These are phyloP conservation scores for Curvularia hawaiiensis DNA, from an alignment of 2,329 filamentous ascomycete species.

Conservation along the genomic window DNA sequence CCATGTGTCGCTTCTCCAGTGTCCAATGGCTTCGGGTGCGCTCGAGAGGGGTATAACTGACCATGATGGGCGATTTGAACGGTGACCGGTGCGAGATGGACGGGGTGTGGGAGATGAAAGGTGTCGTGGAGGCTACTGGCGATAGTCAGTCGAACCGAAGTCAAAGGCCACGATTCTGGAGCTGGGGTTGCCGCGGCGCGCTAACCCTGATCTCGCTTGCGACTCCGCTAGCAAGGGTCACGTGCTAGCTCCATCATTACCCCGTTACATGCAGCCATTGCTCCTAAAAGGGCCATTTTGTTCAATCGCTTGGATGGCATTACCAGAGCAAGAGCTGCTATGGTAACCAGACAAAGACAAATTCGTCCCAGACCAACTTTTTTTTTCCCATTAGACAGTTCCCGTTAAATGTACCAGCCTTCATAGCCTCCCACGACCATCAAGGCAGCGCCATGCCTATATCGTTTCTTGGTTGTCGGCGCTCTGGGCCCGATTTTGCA, in stretches of 20 bases:
- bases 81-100: slow-evolving; percentile 10
- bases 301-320: background rate
- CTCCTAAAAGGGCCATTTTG: too few relatives aligned
- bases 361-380: slow-evolving; percentile 31
- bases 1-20: slow-evolving; percentile 1
- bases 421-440: slow-evolving; percentile 29
- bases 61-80: slow-evolving; percentile 23
- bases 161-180: slow-evolving; percentile 44
- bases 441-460: slow-evolving; percentile 25
- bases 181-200: slow-evolving; percentile 28
- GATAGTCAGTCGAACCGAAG: slow-evolving; percentile 20
- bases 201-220: slow-evolving; percentile 23
- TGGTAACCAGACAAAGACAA: background rate
- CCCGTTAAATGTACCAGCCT: slow-evolving; percentile 28
- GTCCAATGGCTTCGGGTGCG: slow-evolving; percentile 9
- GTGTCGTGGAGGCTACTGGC: slow-evolving; percentile 22
- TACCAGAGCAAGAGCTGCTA: background rate
- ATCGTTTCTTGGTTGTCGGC: slow-evolving; percentile 21
- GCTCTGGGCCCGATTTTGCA: slow-evolving; percentile 22
- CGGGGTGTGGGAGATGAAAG: slow-evolving; percentile 6
- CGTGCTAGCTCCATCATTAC: slow-evolving; percentile 9
- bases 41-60: slow-evolving; percentile 15
- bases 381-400: slow-evolving; percentile 36
- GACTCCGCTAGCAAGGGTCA: slow-evolving; percentile 28
- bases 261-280: too few relatives aligned